Evolutionary conservation across 148 eudicot genomes (phyloP).

Genomic region (Spergularia marina): DNA sequence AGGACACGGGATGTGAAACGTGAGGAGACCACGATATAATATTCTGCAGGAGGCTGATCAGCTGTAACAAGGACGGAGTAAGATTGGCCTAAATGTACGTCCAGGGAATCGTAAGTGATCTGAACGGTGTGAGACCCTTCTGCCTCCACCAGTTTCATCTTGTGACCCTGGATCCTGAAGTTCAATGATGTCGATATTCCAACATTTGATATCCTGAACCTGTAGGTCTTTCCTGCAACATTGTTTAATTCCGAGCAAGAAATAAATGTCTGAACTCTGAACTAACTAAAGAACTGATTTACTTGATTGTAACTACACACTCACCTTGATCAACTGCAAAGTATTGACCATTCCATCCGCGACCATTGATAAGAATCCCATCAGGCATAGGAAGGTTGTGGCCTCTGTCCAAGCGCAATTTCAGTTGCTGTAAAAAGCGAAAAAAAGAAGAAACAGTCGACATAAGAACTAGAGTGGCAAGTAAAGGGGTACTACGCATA

Average conservation of each 20-base stretch:
- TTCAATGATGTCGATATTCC: slow-evolving; percentile 76
- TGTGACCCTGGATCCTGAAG: slow-evolving; percentile 93
- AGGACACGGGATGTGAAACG: slow-evolving; percentile 73
- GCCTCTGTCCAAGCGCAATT: slow-evolving; percentile 51
- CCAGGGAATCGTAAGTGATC: slow-evolving; percentile 57
- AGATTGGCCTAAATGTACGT: slow-evolving; percentile 89
- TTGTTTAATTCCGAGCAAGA: neutral
- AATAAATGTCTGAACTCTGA: too few species aligned
- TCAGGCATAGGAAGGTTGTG: slow-evolving; percentile 73
- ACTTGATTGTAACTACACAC: neutral
- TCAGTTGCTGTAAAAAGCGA: slow-evolving; percentile 45
- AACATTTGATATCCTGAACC: slow-evolving; percentile 92
- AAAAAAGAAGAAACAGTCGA: neutral
- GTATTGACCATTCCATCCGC: slow-evolving; percentile 90
- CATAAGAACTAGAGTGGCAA: neutral
- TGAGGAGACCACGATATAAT: slow-evolving; percentile 71
- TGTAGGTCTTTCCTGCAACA: slow-evolving; percentile 70
- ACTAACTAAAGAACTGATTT: too few species aligned
- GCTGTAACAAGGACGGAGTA: slow-evolving; percentile 80
- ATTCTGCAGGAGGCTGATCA: slow-evolving; percentile 75
- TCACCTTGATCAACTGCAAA: slow-evolving; percentile 77
- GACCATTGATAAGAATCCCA: slow-evolving; percentile 91
- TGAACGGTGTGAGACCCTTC: slow-evolving; percentile 97
- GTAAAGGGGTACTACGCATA: neutral
- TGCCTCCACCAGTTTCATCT: slow-evolving; percentile 71